Conservation (phyloP, 2,329 filamentous ascomycete species). For the Penicillium sp. region DNA sequence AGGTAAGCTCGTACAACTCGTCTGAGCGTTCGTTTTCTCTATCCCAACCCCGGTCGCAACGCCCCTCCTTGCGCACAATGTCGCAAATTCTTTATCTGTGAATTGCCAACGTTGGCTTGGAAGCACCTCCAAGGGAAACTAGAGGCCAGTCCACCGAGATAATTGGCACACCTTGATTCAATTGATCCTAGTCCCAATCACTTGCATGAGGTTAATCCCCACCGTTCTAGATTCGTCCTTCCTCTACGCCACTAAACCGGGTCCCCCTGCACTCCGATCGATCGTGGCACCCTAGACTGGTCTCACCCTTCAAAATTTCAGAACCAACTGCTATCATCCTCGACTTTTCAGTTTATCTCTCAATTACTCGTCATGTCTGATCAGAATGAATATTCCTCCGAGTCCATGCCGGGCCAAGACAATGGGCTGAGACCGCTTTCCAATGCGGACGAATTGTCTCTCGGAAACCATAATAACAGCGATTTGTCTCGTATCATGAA, state of each 20-base stretch:
- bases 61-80: slow-evolving; percentile 23
- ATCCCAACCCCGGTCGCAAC: not conserved
- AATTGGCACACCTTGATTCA: not conserved
- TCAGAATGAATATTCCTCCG: slow-evolving; percentile 27
- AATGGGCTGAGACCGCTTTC: slow-evolving; percentile 32
- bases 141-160: not conserved
- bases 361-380: slow-evolving; percentile 29
- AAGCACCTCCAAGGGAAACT: not conserved
- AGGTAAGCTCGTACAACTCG: not conserved
- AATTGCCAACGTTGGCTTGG: not conserved
- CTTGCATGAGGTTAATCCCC: slow-evolving; percentile 23
- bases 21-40: not conserved
- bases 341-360: not conserved
- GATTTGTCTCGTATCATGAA: slow-evolving; percentile 32
- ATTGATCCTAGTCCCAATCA: not conserved
- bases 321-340: not conserved
- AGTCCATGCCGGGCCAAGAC: slow-evolving; percentile 29
- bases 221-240: slow-evolving; percentile 25
- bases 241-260: slow-evolving; percentile 23
- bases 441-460: slow-evolving; percentile 30
- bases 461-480: slow-evolving; percentile 26
- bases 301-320: slow-evolving; percentile 2
- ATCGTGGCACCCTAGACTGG: slow-evolving; percentile 11
- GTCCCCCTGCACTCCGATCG: slow-evolving; percentile 18
- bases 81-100: slow-evolving; percentile 22